Evolutionary conservation across 495 filamentous ascomycete genomes (phyloP).

Genomic region (Pseudomonodictys pantanalensis): DNA sequence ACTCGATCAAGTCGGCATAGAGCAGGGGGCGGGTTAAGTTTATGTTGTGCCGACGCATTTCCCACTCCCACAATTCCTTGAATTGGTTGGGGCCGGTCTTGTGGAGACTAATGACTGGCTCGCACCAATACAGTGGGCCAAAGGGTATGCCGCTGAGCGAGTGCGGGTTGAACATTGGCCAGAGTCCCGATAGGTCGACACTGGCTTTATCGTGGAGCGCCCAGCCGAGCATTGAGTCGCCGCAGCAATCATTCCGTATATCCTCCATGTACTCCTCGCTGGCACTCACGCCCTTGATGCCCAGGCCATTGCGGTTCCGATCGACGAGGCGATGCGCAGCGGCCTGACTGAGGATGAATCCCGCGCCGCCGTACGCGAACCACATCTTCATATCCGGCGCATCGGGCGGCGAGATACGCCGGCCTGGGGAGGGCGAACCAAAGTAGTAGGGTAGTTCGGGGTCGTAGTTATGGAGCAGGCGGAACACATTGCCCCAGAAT

Average conservation of each 20-base stretch:
- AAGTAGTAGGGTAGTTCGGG: conserved; percentile 50
- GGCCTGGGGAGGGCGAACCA: conserved; percentile 44
- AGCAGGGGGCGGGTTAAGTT: background rate
- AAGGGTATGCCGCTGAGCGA: conserved; percentile 20
- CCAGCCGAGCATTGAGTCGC: conserved; percentile 23
- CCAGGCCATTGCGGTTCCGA: background rate
- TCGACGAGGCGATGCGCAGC: conserved; percentile 32
- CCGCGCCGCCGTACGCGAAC: conserved; percentile 57
- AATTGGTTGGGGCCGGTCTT: conserved; percentile 6
- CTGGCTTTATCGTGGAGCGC: conserved; percentile 19
- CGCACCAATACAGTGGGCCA: conserved; percentile 23
- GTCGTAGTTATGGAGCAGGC: conserved; percentile 53
- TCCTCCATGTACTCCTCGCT: background rate
- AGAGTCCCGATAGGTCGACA: conserved; percentile 5
- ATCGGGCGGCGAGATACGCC: background rate
- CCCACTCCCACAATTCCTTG: conserved; percentile 14
- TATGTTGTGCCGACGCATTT: background rate
- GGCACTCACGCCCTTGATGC: conserved; percentile 32
- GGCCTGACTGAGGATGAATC: conserved; percentile 52
- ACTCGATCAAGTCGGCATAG: background rate
- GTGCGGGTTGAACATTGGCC: conserved; percentile 25
- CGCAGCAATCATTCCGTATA: conserved; percentile 18
- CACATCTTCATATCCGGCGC: background rate
- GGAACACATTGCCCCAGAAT: conserved; percentile 58
- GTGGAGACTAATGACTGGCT: conserved; percentile 27